Evolutionary conservation across 331 rosid genomes (phyloP), one percentile per base, ranked within the genome.

Genomic region (Rhamnella rubrinervis): DNA sequence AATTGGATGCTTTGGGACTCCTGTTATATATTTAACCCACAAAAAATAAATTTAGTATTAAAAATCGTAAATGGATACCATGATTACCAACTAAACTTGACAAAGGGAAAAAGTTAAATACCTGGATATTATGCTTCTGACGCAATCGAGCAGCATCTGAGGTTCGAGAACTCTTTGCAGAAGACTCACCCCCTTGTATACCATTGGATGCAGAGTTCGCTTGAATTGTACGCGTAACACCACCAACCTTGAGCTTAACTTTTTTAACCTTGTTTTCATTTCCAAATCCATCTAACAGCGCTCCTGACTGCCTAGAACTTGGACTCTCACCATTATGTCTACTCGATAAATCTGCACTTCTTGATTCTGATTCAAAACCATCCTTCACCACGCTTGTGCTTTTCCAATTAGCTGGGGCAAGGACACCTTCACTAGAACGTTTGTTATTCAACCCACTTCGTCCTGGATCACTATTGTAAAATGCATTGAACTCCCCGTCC

Each of bases 331-430:
- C 65, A 82, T 85, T 82, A 67, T 76, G 77, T 44, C 87, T 89
- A 78, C 85, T 80, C 68, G 73, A 68, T 19, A 72, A 58, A 55
- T 83, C 96, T 15, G 71, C 81, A 71, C 10, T 77, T 68, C 73
- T 83, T 55, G 82, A 66, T 71, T 87, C 88, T 9, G 67, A 71
- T 51, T 79, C 89, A 59, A 75, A 71, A 28, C 59, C 70, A 78
- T 86, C 86, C 70, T 75, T 86, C 18, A 61, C 37, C 69, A 75
- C 75, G 65, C 86, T 83, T 17, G 87, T 65, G 81, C 84, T 87
- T 82, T 82, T 93, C 98, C 98, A 86, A 86, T 88, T 87, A 56
- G 89, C 95, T 1, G 92, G 96, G 51, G 98, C 95, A 82, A 93
- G 96, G 67, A 89, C 91, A 13, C 95, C 97, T 77, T 91, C 91